A percentile compares a stretch with the other conserved stretches of the same genome.
Conservation (phyloP, 441 rosid genomes). For the Raphanus hybrid region DNA sequence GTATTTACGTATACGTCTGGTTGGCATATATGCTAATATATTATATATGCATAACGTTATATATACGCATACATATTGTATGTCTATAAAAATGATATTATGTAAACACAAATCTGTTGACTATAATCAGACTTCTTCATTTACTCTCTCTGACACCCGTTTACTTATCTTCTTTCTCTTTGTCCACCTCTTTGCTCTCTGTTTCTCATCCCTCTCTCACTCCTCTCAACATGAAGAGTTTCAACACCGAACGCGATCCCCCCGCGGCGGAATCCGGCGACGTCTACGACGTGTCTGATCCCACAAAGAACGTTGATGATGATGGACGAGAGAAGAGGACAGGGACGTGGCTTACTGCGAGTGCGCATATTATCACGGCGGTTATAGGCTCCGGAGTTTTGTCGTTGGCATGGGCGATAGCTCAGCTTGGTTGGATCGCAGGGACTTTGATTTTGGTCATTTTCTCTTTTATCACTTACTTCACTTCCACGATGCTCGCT, state of each 20-base stretch:
- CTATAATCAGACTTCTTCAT: conserved; percentile 30
- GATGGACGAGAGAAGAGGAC: conserved; percentile 68
- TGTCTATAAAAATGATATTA: conserved; percentile 26
- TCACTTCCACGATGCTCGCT: conserved; percentile 53
- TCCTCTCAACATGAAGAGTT: not conserved
- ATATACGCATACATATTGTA: not conserved
- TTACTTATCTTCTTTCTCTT: conserved; percentile 22
- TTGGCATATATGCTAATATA: conserved; percentile 38
- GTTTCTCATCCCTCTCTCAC: not conserved
- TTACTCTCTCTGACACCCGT: conserved; percentile 37
- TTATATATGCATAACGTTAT: not conserved
- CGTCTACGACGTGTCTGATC: not conserved
- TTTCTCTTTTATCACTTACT: conserved; percentile 55
- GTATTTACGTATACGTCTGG: conserved; percentile 41
- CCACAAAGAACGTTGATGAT: conserved; percentile 50
- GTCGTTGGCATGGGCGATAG: conserved; percentile 65
- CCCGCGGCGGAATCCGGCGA: conserved; percentile 26
- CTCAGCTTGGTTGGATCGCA: conserved; percentile 69
- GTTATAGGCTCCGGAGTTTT: conserved; percentile 70
- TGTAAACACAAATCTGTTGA: conserved; percentile 33
- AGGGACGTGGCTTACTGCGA: conserved; percentile 57
- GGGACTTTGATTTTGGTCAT: conserved; percentile 50
- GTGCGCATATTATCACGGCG: conserved; percentile 66
- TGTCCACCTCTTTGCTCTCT: not conserved
- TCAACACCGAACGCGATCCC: not conserved